Evolutionary conservation across 78 protist species (phyloP).

Genomic region (Dictyostelium intermedium): DNA sequence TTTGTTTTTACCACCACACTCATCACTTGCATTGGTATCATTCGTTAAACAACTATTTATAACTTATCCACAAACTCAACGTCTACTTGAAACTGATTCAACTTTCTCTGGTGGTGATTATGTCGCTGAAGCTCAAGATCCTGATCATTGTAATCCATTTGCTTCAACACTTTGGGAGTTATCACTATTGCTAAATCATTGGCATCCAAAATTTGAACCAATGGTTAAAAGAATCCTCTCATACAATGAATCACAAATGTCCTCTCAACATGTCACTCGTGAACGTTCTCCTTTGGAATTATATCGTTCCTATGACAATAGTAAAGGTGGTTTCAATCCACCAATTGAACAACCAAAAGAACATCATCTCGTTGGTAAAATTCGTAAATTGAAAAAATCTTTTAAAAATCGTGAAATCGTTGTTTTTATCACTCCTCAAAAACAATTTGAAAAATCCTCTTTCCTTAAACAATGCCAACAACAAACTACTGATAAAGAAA

Average conservation of each 20-base stretch:
- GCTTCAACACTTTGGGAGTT: conserved; percentile 65
- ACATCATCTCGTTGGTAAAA: conserved; percentile 25
- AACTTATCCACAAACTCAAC: conserved; percentile 34
- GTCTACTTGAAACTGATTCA: conserved; percentile 34
- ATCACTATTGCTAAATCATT: conserved; percentile 14
- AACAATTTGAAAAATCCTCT: conserved; percentile 18
- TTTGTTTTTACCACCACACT: conserved; percentile 29
- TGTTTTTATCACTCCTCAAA: neutral
- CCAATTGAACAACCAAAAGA: conserved; percentile 53
- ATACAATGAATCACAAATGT: conserved; percentile 11
- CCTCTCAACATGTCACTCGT: neutral
- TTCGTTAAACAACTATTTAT: conserved; percentile 45
- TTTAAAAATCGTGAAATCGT: conserved; percentile 17
- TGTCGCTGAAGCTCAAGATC: conserved; percentile 33
- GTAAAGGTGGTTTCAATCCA: conserved; percentile 68
- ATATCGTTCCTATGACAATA: conserved; percentile 15
- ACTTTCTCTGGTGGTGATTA: conserved; percentile 50
- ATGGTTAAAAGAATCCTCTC: conserved; percentile 15
- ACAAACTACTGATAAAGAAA: neutral
- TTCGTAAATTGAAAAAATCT: conserved; percentile 3
- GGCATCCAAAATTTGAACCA: conserved; percentile 79
- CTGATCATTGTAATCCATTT: conserved; percentile 75
- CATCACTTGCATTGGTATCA: conserved; percentile 29
- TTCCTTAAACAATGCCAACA: conserved; percentile 3
- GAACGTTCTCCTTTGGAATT: conserved; percentile 41